These are phyloP conservation scores for Eleusine coracana DNA, from an alignment of 176 grass and related monocot species.

Conservation along the genomic window DNA sequence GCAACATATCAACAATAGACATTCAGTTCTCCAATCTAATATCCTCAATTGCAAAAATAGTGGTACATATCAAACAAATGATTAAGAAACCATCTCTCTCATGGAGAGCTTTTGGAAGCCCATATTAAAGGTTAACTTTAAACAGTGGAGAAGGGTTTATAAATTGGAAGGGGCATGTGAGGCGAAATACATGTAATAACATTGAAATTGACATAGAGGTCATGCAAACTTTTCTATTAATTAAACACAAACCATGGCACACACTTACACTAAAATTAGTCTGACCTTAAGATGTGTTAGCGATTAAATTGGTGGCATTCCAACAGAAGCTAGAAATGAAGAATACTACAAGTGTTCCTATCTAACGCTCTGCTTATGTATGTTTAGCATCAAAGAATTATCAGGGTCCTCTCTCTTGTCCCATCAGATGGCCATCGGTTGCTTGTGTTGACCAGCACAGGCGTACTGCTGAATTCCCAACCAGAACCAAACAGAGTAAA, in stretches of 20 bases:
- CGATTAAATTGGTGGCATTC: not conserved
- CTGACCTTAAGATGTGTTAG: not conserved
- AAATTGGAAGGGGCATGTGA: not conserved
- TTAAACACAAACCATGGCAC: not conserved
- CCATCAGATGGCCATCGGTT: not conserved
- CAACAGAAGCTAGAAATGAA: not conserved
- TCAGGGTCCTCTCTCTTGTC: not conserved
- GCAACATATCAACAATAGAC: slow-evolving; percentile 33
- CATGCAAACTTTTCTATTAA: not conserved
- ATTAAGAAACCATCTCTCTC: not conserved
- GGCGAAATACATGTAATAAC: not conserved
- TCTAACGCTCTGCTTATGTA: not conserved
- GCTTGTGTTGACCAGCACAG: not conserved
- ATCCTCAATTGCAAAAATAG: not conserved
- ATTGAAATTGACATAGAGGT: not conserved
- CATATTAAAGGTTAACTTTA: not conserved
- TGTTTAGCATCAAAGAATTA: slow-evolving; percentile 3
- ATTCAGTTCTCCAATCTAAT: slow-evolving; percentile 15
- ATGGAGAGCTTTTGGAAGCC: not conserved
- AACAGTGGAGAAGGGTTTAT: not conserved
- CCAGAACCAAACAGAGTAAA: slow-evolving; percentile 2
- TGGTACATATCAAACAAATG: not conserved
- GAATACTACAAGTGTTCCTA: not conserved
- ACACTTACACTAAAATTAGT: not conserved
- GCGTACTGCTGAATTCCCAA: not conserved